Conservation (phyloP, 163 green algal species). For the Trebouxiophyceae sp. region DNA sequence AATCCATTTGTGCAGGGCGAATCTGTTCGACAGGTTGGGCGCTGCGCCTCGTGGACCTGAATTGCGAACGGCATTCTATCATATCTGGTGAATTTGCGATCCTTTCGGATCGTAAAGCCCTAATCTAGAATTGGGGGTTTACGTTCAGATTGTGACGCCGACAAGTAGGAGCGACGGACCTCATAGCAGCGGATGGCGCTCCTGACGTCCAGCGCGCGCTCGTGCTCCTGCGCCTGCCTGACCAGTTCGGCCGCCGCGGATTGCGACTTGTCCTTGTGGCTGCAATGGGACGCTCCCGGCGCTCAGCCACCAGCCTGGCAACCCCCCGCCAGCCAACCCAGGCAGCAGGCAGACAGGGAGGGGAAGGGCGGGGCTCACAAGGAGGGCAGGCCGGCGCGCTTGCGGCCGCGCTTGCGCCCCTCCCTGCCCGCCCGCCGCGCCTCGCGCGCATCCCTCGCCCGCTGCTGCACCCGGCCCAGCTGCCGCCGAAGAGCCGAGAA, state of each 20-base stretch:
- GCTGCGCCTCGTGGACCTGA: too few relatives aligned
- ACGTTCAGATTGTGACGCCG: not conserved
- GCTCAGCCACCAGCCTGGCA: too few relatives aligned
- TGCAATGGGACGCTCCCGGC: too few relatives aligned
- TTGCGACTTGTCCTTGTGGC: not conserved
- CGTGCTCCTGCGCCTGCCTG: not conserved
- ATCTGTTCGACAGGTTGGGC: too few relatives aligned
- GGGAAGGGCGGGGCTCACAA: not conserved
- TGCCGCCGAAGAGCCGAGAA: not conserved
- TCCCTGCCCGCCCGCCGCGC: not conserved
- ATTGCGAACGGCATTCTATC: too few relatives aligned
- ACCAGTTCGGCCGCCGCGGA: slow-evolving; percentile 2
- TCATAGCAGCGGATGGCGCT: slow-evolving; percentile 11
- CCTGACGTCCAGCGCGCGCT: slow-evolving; percentile 8
- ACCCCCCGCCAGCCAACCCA: too few relatives aligned
- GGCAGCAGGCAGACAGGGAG: too few relatives aligned
- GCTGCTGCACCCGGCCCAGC: not conserved
- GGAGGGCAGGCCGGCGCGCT: not conserved
- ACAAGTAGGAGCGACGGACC: not conserved
- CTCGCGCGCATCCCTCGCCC: not conserved
- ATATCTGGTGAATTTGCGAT: too few relatives aligned
- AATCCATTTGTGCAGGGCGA: too few relatives aligned
- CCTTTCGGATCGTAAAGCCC: too few relatives aligned
- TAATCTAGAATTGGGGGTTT: too few relatives aligned
- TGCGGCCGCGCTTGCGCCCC: not conserved